Percentiles rank a stretch among this genome's conserved stretches.
These are phyloP conservation scores for Camelina hispida DNA, from an alignment of 345 rosid genomes.

Conservation along the genomic window DNA sequence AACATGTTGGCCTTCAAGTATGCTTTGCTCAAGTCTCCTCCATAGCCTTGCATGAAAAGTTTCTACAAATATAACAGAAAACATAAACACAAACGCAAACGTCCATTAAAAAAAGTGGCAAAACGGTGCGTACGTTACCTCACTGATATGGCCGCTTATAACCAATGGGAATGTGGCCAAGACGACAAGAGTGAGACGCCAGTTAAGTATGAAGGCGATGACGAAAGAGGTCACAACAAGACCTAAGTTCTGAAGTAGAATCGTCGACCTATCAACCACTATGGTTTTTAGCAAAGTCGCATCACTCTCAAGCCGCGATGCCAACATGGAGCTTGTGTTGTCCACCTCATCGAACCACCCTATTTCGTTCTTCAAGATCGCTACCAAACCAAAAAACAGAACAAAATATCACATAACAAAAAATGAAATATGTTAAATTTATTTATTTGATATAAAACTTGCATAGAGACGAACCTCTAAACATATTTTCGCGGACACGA, in stretches of 20 bases:
- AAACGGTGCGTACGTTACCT: conserved; percentile 53
- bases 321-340: conserved; percentile 84
- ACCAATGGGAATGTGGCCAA: conserved; percentile 81
- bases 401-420: conserved; percentile 1
- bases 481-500: conserved; percentile 86
- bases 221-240: conserved; percentile 71
- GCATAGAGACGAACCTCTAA: conserved; percentile 55
- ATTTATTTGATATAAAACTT: neutral
- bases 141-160: conserved; percentile 96
- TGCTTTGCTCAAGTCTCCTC: conserved; percentile 93
- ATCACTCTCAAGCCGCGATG: conserved; percentile 82
- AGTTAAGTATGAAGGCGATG: conserved; percentile 85
- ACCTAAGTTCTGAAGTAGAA: conserved; percentile 83
- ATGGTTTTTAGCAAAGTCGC: conserved; percentile 74
- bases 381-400: conserved; percentile 49
- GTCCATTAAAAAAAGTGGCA: conserved; percentile 14
- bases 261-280: conserved; percentile 81
- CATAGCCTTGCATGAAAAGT: conserved; percentile 96
- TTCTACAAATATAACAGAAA: conserved; percentile 53
- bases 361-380: conserved; percentile 85
- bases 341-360: conserved; percentile 93
- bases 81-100: neutral
- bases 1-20: conserved; percentile 94
- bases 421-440: neutral
- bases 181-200: conserved; percentile 94